Conservation (phyloP, 2,329 filamentous ascomycete species). For the Dactylonectria macrodidyma region DNA sequence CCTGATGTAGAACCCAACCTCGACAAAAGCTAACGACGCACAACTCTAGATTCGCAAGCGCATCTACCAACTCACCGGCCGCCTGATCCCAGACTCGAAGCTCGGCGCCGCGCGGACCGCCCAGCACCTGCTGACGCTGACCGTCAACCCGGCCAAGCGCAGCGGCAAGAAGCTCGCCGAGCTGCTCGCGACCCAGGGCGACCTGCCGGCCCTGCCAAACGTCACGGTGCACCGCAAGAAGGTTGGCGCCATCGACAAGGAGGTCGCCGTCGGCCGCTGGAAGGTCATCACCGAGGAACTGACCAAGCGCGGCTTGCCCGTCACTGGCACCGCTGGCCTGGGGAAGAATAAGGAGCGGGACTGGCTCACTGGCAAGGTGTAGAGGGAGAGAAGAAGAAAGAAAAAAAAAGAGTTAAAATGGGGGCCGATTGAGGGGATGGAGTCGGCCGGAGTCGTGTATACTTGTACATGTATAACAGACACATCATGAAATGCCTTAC, state of each 20-base stretch:
- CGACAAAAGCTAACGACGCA: conserved; percentile 33
- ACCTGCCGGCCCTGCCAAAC: conserved; percentile 73
- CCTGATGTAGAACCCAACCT: background rate
- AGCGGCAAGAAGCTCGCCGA: conserved; percentile 75
- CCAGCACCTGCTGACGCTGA: conserved; percentile 67
- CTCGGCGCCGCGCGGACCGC: conserved; percentile 71
- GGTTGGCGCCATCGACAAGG: conserved; percentile 79
- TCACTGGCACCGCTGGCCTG: conserved; percentile 62
- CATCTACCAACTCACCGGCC: conserved; percentile 84
- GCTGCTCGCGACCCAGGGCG: conserved; percentile 63
- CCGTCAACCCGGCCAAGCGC: conserved; percentile 69
- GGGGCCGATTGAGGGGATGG: conserved; percentile 19
- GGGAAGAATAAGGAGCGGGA: conserved; percentile 60
- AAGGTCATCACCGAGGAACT: conserved; percentile 85
- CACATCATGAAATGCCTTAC: conserved; percentile 42
- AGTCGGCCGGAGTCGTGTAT: conserved; percentile 41
- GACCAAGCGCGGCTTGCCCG: conserved; percentile 71
- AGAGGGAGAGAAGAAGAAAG: conserved; percentile 23
- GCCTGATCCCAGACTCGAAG: conserved; percentile 79
- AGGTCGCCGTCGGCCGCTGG: conserved; percentile 80
- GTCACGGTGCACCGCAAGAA: conserved; percentile 76
- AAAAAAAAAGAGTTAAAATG: conserved; percentile 11
- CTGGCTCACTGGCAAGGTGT: conserved; percentile 59
- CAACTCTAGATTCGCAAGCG: conserved; percentile 82
- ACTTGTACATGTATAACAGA: conserved; percentile 52